These are phyloP conservation scores for Liriodendron chinense DNA, from an alignment of 164 flowering plant genomes.

Conservation along the genomic window DNA sequence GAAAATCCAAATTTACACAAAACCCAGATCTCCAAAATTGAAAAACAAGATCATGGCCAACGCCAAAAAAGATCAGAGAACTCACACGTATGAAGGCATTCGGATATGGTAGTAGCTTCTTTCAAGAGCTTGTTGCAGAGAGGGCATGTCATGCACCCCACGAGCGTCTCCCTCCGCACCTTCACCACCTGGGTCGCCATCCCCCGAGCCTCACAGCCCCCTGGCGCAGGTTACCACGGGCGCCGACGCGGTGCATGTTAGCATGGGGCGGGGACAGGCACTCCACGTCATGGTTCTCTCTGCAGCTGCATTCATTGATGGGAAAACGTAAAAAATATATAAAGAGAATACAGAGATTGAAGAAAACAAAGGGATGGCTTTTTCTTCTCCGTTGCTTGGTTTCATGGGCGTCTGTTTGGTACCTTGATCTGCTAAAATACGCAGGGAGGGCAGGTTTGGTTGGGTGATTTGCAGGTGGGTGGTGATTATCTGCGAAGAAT, in stretches of 20 bases:
- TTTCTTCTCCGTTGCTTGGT: not conserved
- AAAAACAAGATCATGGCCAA: not conserved
- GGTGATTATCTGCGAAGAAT: constrained; percentile 21
- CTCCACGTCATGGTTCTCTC: constrained; percentile 29
- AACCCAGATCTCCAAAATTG: constrained; percentile 20
- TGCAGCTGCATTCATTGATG: constrained; percentile 30
- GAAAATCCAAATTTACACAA: not conserved
- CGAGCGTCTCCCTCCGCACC: constrained; percentile 60
- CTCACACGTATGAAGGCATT: constrained; percentile 95
- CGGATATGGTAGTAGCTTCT: constrained; percentile 88
- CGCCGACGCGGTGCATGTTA: constrained; percentile 40
- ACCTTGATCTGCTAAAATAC: constrained; percentile 17
- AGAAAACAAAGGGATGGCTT: not conserved
- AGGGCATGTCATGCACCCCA: constrained; percentile 90
- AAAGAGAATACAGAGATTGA: not conserved
- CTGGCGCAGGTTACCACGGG: constrained; percentile 21
- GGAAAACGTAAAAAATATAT: not conserved
- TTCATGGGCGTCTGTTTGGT: not conserved
- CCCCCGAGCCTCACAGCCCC: constrained; percentile 16
- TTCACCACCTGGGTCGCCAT: constrained; percentile 66
- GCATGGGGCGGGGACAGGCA: constrained; percentile 7
- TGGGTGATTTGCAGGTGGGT: constrained; percentile 18
- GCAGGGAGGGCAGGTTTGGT: constrained; percentile 6
- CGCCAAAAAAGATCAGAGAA: constrained; percentile 4
- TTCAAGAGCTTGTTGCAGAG: constrained; percentile 67